Evolutionary conservation across 2,329 filamentous ascomycete genomes (phyloP), one percentile per base, ranked within the genome.

Genomic region (Fusarium sp.): DNA sequence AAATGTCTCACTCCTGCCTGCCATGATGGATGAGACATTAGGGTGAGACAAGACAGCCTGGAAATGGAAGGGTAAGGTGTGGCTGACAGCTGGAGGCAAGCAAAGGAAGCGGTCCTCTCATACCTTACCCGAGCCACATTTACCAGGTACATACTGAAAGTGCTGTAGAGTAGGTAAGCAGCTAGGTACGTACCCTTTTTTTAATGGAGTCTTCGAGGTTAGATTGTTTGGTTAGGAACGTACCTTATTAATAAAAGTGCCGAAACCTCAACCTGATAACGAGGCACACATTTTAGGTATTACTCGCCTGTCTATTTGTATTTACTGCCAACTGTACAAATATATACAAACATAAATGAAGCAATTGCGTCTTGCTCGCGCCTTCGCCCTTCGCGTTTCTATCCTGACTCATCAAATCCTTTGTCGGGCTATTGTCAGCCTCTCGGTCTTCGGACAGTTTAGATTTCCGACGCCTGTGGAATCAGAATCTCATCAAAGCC

Each of bases 381-480:
- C 41, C 45, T 58, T 63, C 57, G 51, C 36, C 42, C 25, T 25
- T 48, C 36, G 23, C 37, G 21, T 45, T 53, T 31, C 41, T 56
- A 25, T 33, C 21, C 18, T 73, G 70, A 73, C 63, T 72, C 70
- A 68, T 60, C 51, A 35, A 41, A 35, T 25, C 41, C 20, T 43
- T 37, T 45, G 51, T 66, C 66, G 68, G 66, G 67, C 64, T 70
- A 51, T 70, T 58, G 55, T 56, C 43, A 54, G 47, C 58, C 57
- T 50, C 27, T 73, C 71, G 71, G 71, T 51, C 60, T 73, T 72
- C 71, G 71, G 71, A 55, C 58, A 63, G 39, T 58, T 61, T 54
- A 70, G 58, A 67, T 52, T 50, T 66, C 60, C 60, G 60, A 58
- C 29, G 36, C 49, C 59, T 60, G 61, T 25, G 35, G 27, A 42